Conservation (phyloP, 208 protist species). For the Acanthamoeba comandoni region DNA sequence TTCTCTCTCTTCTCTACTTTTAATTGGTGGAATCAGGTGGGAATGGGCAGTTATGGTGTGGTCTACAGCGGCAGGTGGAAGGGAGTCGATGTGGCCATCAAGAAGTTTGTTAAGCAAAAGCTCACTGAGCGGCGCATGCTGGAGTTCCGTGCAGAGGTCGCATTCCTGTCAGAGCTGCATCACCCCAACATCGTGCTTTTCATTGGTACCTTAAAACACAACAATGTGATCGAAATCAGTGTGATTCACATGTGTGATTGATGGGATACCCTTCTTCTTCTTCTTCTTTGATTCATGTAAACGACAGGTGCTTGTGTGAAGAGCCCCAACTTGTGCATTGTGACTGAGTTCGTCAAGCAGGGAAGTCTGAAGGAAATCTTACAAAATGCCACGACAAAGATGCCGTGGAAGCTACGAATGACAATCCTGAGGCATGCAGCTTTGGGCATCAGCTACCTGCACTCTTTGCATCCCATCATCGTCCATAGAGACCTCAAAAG, state of each 20-base stretch:
- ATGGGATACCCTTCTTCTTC: background rate
- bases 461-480: conserved; percentile 81
- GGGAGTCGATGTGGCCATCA: conserved; percentile 81
- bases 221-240: too few species aligned
- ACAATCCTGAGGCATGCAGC: conserved; percentile 45
- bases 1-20: too few species aligned
- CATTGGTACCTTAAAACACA: conserved; percentile 53
- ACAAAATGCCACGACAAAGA: background rate
- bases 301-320: conserved; percentile 53
- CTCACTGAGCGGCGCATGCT: conserved; percentile 10
- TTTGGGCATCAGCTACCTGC: conserved; percentile 84
- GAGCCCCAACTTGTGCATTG: conserved; percentile 55
- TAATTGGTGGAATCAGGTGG: conserved; percentile 74
- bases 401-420: conserved; percentile 75
- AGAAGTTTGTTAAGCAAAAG: conserved; percentile 68
- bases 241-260: background rate
- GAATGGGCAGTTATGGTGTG: conserved; percentile 76
- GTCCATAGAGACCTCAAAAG: conserved; percentile 84
- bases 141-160: conserved; percentile 47
- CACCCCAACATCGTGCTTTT: conserved; percentile 70
- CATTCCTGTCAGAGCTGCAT: conserved; percentile 45
- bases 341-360: conserved; percentile 55
- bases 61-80: conserved; percentile 81
- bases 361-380: conserved; percentile 33
- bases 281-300: background rate